Conservation (phyloP, 371 early-diverging fungal genomes). For the Mortierella sp. region DNA sequence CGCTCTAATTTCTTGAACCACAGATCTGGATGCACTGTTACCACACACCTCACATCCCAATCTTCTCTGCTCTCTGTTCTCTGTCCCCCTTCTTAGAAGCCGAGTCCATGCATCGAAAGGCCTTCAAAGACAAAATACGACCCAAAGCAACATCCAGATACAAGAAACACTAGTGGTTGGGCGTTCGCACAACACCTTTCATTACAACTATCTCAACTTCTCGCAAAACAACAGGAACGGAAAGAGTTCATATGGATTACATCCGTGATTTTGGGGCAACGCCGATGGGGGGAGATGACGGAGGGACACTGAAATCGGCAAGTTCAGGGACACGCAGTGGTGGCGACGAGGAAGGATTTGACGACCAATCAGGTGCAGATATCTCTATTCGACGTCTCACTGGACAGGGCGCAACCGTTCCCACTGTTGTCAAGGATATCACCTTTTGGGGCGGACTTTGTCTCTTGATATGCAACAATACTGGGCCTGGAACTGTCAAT, state of each 20-base stretch:
- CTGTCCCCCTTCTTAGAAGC: constrained; percentile 16
- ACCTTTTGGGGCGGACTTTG: constrained; percentile 55
- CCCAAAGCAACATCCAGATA: constrained; percentile 24
- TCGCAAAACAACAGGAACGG: constrained; percentile 3
- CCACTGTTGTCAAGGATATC: constrained; percentile 42
- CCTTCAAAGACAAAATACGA: constrained; percentile 7
- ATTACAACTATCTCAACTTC: not conserved
- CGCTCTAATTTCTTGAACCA: too few species aligned
- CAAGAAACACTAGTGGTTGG: constrained; percentile 33
- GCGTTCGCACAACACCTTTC: constrained; percentile 10
- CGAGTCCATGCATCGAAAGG: constrained; percentile 26
- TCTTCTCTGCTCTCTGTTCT: not conserved
- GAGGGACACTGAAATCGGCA: too few species aligned
- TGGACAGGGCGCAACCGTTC: not conserved
- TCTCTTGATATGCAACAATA: constrained; percentile 52
- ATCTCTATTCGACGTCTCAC: constrained; percentile 9
- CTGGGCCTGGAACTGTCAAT: constrained; percentile 55
- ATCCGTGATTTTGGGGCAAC: too few species aligned
- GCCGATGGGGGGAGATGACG: too few species aligned
- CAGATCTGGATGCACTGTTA: too few species aligned
- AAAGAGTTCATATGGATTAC: too few species aligned
- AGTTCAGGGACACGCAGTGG: too few species aligned
- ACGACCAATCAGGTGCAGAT: not conserved
- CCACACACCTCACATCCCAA: too few species aligned
- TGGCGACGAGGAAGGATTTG: too few species aligned